Evolutionary conservation across 805 yeast genomes (phyloP), one percentile per base, ranked within the genome.

Genomic region (Kurtzmaniella fragi): DNA sequence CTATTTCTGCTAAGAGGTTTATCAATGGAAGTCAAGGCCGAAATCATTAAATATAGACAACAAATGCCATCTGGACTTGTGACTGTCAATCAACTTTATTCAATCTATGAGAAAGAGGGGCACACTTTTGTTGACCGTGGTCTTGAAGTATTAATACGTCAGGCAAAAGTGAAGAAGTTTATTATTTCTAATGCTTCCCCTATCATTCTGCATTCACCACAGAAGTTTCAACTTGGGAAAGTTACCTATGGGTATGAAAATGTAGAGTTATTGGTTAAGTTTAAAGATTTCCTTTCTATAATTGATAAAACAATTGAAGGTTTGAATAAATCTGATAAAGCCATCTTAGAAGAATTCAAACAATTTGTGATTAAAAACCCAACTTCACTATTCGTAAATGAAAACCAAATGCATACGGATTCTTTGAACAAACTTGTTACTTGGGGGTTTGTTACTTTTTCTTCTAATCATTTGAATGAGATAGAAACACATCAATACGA

Each of bases 101-200:
- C 81, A 1, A 46, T 77, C 9, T 71, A 66, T 38, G 64, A 64
- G 11, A 53, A 61, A 17, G 58, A 64, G 31, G 76, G 78, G 0
- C 54, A 63, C 44, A 75, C 82, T 0, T 67, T 62, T 50, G 77
- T 77, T 2, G 84, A 78, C 46, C 61, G 62, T 29, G 59, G 58
- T 34, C 51, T 77, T 1, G 73, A 70, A 39, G 42, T 57, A 11
- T 46, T 66, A 29, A 57, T 64, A 1, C 52, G 67, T 30, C 45
- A 55, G 14, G 74, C 76, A 0, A 37, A 44, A 3, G 31, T 78
- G 17, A 59, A 66, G 33, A 61, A 61, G 42, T 67, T 65, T 34
- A 57, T 71, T 31, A 69, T 68, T 12, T 57, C 68, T 14, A 69
- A 69, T 40, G 71, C 75, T 1, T 59, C 70, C 29, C 73, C 74